Conservation (phyloP, 768 basidiomycete genomes). For the Filobasidium wieringae region DNA sequence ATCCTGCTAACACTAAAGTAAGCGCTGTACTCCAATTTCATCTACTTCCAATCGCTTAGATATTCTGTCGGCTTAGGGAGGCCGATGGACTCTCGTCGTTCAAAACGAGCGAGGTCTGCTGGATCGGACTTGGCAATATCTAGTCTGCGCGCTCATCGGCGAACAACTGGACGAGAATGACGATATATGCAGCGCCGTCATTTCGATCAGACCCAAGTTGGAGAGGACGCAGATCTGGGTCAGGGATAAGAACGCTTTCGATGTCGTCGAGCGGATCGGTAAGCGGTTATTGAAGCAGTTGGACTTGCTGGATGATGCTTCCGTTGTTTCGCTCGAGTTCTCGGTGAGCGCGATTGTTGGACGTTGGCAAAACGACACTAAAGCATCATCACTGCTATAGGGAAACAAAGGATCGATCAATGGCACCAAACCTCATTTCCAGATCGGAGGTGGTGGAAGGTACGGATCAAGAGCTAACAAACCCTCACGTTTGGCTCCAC, state of each 20-base stretch:
- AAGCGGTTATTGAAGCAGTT: constrained; percentile 69
- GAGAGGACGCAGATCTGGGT: constrained; percentile 90
- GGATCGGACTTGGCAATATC: constrained; percentile 80
- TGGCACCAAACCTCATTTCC: not conserved
- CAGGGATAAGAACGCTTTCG: constrained; percentile 46
- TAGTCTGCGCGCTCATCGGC: constrained; percentile 82
- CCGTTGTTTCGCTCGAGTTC: not conserved
- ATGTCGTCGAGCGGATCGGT: constrained; percentile 61
- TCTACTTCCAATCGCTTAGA: too few relatives aligned
- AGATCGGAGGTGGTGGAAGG: not conserved
- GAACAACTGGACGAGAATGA: constrained; percentile 56
- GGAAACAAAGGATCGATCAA: not conserved
- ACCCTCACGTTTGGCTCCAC: not conserved
- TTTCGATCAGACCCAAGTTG: constrained; percentile 71
- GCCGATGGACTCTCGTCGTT: constrained; percentile 93
- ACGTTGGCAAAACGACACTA: not conserved
- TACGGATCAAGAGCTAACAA: not conserved
- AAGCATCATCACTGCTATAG: not conserved
- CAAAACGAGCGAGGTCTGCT: constrained; percentile 65
- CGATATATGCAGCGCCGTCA: constrained; percentile 64
- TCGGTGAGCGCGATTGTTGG: not conserved
- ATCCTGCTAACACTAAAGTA: constrained; percentile 66
- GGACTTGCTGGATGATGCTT: constrained; percentile 46
- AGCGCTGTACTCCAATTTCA: constrained; percentile 1
- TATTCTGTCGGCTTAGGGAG: constrained; percentile 50